Conservation (phyloP, 2,329 filamentous ascomycete genomes). For the Epichloe sp. region DNA sequence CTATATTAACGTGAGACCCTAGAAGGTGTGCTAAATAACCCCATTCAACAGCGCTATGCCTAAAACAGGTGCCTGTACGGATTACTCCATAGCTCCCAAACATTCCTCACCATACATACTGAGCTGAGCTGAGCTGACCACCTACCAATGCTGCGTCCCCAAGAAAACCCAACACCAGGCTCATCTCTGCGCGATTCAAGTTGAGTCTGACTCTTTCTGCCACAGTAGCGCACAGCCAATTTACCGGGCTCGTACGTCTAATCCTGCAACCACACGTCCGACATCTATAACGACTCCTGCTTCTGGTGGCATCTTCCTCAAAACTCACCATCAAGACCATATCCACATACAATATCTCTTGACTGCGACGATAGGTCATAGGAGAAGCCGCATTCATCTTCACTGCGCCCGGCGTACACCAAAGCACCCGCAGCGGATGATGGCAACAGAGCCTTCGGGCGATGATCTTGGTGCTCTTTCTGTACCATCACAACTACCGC, state of each 20-base stretch:
- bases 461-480: constrained; percentile 41
- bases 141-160: constrained; percentile 8
- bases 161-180: background rate
- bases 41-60: constrained; percentile 17
- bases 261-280: background rate
- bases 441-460: constrained; percentile 48
- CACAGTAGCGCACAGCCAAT: background rate
- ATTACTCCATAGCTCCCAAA: constrained; percentile 13
- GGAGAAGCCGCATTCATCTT: constrained; percentile 9
- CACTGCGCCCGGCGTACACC: constrained; percentile 17
- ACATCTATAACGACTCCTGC: background rate
- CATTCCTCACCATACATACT: background rate
- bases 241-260: background rate
- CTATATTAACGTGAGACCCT: too few relatives aligned
- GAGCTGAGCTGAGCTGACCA: constrained; percentile 12
- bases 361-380: constrained; percentile 10
- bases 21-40: too few relatives aligned
- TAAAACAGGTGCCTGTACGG: constrained; percentile 14
- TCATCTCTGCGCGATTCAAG: background rate
- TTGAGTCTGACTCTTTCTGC: background rate
- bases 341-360: background rate
- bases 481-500: constrained; percentile 31
- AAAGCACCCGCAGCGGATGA: constrained; percentile 35
- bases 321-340: background rate
- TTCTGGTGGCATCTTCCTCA: background rate